Percentiles rank a stretch among this genome's conserved stretches.
phyloP scores from a whole-genome alignment of 1,284 basidiomycete species.

The Chalciporus sp. region DNA sequence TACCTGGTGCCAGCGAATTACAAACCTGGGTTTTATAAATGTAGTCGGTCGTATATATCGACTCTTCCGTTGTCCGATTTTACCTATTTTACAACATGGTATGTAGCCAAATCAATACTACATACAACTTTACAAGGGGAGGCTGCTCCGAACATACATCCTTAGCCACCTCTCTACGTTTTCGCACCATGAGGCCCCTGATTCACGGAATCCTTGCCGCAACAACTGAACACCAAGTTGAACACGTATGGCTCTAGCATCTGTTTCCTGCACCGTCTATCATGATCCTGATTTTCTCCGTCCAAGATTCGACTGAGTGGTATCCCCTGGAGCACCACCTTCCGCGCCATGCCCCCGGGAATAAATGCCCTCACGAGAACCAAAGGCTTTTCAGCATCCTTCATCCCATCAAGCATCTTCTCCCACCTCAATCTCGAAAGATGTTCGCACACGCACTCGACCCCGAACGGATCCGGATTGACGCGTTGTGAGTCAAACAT shows the following conservation, averaged over 20 bases:
- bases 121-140: not conserved
- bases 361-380: slow-evolving; percentile 33
- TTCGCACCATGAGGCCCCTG: not conserved
- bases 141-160: not conserved
- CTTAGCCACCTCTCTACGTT: not conserved
- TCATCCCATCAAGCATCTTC: slow-evolving; percentile 20
- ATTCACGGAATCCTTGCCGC: slow-evolving; percentile 11
- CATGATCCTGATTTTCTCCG: not conserved
- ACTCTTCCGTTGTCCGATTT: too few relatives aligned
- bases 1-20: too few relatives aligned
- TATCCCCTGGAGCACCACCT: slow-evolving; percentile 31
- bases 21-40: too few relatives aligned
- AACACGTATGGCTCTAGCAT: slow-evolving; percentile 17
- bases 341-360: slow-evolving; percentile 30
- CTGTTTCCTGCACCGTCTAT: not conserved
- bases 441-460: slow-evolving; percentile 26
- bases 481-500: slow-evolving; percentile 27
- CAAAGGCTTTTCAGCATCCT: slow-evolving; percentile 11
- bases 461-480: slow-evolving; percentile 26
- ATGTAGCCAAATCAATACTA: not conserved
- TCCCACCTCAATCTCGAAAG: slow-evolving; percentile 29
- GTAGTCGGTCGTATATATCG: too few relatives aligned
- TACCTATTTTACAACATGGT: too few relatives aligned
- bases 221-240: slow-evolving; percentile 30
- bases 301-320: slow-evolving; percentile 20